A percentile compares a stretch with the other conserved stretches of the same genome.
Evolutionary conservation across 2,329 filamentous ascomycete genomes (phyloP).

Genomic region (Samsoniella hepiali): DNA sequence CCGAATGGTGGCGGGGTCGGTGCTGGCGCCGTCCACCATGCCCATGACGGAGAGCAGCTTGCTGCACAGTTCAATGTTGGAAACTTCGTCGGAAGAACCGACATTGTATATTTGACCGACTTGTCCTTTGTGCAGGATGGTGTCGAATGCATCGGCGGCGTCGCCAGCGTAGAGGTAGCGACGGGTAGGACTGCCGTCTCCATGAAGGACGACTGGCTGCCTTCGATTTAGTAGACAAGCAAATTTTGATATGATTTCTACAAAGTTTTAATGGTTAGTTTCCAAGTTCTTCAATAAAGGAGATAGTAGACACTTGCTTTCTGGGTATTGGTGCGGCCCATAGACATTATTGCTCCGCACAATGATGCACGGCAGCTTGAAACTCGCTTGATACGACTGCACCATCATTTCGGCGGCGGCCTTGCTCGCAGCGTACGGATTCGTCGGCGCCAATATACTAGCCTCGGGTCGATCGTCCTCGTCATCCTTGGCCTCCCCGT

Average conservation of each 20-base stretch:
- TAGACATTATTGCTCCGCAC: conserved; percentile 84
- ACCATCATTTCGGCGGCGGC: conserved; percentile 82
- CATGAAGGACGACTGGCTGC: conserved; percentile 69
- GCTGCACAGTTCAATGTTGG: conserved; percentile 66
- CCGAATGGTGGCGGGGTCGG: conserved; percentile 37
- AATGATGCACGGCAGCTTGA: conserved; percentile 75
- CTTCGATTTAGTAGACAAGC: conserved; percentile 65
- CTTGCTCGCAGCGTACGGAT: conserved; percentile 78
- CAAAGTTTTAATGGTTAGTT: conserved; percentile 15
- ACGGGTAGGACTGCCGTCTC: conserved; percentile 70
- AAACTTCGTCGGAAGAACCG: conserved; percentile 72
- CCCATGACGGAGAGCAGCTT: conserved; percentile 62
- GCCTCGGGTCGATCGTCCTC: conserved; percentile 70
- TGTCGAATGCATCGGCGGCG: conserved; percentile 78
- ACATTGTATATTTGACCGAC: conserved; percentile 81
- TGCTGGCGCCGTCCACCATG: conserved; percentile 47
- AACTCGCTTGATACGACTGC: conserved; percentile 81
- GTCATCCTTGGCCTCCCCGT: conserved; percentile 72
- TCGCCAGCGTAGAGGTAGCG: conserved; percentile 77
- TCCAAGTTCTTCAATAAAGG: no score
- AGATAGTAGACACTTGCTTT: conserved; percentile 55
- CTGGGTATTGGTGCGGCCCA: conserved; percentile 78
- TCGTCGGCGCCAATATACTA: conserved; percentile 73
- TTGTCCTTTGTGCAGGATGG: conserved; percentile 73
- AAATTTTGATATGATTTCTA: conserved; percentile 84